Percentiles rank a stretch among this genome's conserved stretches.
These are phyloP conservation scores for Lachancea quebecensis DNA, from an alignment of 805 yeast genomes.

Conservation along the genomic window DNA sequence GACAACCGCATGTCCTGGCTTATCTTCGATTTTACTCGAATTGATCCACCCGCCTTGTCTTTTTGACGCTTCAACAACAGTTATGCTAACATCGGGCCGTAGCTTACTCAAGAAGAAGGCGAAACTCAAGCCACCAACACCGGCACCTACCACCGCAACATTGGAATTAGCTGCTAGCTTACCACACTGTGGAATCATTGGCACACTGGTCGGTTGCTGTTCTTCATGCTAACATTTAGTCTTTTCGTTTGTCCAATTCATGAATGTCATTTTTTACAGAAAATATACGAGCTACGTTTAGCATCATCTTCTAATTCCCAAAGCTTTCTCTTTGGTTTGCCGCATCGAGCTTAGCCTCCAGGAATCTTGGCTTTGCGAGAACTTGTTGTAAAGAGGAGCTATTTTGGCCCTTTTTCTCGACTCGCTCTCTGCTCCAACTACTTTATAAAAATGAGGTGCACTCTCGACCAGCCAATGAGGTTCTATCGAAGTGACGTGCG, in stretches of 20 bases:
- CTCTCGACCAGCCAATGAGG: constrained; percentile 67
- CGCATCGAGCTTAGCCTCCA: constrained; percentile 64
- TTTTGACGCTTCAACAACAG: constrained; percentile 48
- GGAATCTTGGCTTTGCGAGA: constrained; percentile 52
- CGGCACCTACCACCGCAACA: constrained; percentile 80
- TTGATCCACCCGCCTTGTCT: constrained; percentile 78
- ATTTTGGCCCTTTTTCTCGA: constrained; percentile 57
- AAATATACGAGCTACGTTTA: not conserved
- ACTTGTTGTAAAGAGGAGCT: constrained; percentile 62
- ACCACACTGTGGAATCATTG: constrained; percentile 16
- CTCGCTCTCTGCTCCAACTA: constrained; percentile 47
- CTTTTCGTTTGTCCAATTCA: not conserved
- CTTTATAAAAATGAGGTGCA: constrained; percentile 70
- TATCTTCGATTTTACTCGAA: constrained; percentile 37
- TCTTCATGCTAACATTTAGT: too few species aligned
- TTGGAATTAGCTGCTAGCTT: constrained; percentile 29
- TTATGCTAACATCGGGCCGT: constrained; percentile 70
- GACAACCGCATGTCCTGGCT: constrained; percentile 24
- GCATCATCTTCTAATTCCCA: constrained; percentile 23
- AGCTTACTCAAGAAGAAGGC: constrained; percentile 59
- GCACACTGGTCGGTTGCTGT: not conserved
- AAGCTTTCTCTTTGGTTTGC: constrained; percentile 27
- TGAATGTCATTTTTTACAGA: not conserved
- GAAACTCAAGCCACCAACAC: constrained; percentile 77
- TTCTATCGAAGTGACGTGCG: constrained; percentile 75